phyloP scores from a whole-genome alignment of 225 moss, liverwort and hornwort genomes.

The Pleurozium schreberi region DNA sequence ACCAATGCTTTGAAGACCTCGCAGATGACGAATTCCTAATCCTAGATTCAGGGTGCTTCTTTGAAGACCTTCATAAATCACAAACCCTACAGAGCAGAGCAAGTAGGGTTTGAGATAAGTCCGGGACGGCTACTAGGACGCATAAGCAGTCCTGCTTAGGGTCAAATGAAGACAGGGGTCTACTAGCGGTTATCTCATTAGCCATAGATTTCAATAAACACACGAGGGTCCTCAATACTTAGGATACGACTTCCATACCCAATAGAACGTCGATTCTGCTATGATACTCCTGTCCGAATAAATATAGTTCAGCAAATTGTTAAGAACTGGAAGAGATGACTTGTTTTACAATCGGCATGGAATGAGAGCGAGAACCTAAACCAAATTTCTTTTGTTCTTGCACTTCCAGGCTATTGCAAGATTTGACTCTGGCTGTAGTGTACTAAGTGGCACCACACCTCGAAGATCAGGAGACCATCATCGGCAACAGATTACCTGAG shows the following conservation, averaged over 20 bases:
- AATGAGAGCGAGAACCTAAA: not conserved
- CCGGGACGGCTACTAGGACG: not conserved
- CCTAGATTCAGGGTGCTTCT: not conserved
- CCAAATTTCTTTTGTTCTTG: not conserved
- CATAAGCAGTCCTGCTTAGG: not conserved
- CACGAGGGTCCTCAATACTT: not conserved
- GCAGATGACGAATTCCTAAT: not conserved
- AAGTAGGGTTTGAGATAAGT: not conserved
- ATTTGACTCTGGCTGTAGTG: not conserved
- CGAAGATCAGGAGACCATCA: not conserved
- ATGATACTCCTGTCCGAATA: not conserved
- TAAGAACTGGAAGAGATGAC: not conserved
- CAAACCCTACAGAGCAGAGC: not conserved
- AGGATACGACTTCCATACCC: not conserved
- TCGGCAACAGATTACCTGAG: constrained; percentile 36
- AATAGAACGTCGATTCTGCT: not conserved
- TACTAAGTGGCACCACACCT: not conserved
- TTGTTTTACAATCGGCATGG: not conserved
- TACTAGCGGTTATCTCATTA: not conserved
- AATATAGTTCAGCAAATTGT: not conserved
- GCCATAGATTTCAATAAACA: not conserved
- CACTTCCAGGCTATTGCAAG: not conserved
- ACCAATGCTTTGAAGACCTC: not conserved
- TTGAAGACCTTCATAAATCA: not conserved
- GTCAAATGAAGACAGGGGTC: not conserved